These are phyloP conservation scores for Fragaria ananassa DNA, from an alignment of 306 rosid genomes.

Conservation along the genomic window DNA sequence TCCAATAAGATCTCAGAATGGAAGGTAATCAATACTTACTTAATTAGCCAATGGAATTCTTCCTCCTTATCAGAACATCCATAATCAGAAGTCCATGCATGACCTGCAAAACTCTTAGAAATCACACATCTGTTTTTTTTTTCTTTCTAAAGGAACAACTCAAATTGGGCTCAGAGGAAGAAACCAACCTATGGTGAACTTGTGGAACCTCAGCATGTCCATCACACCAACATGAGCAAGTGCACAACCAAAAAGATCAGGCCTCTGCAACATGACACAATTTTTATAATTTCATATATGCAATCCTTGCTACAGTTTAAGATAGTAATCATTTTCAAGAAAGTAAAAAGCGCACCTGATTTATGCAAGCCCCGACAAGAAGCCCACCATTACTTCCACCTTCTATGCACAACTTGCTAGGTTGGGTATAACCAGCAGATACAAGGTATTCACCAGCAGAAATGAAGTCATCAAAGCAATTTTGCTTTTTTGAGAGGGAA, in stretches of 20 bases:
- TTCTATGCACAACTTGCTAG: constrained; percentile 82
- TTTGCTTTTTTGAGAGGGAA: constrained; percentile 82
- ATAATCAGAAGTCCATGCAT: constrained; percentile 90
- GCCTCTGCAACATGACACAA: constrained; percentile 51
- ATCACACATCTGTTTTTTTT: neutral
- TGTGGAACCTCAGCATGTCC: constrained; percentile 97
- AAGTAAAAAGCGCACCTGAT: constrained; percentile 51
- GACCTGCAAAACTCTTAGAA: constrained; percentile 52
- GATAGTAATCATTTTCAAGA: neutral
- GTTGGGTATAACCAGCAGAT: constrained; percentile 75
- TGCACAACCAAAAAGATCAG: constrained; percentile 93
- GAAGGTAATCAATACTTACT: constrained; percentile 41
- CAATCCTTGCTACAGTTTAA: neutral
- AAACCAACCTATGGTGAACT: constrained; percentile 82
- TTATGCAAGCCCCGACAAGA: constrained; percentile 87
- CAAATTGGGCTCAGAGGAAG: constrained; percentile 10
- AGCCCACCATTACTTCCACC: constrained; percentile 99
- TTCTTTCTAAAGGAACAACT: neutral
- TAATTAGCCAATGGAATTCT: constrained; percentile 86
- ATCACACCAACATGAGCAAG: constrained; percentile 97
- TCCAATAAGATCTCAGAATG: constrained; percentile 2
- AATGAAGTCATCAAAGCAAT: constrained; percentile 92
- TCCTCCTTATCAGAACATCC: constrained; percentile 91
- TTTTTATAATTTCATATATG: neutral
- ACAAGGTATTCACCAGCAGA: constrained; percentile 86